Evolutionary conservation across 2,329 filamentous ascomycete genomes (phyloP).

Genomic region (Penicillium sp.): DNA sequence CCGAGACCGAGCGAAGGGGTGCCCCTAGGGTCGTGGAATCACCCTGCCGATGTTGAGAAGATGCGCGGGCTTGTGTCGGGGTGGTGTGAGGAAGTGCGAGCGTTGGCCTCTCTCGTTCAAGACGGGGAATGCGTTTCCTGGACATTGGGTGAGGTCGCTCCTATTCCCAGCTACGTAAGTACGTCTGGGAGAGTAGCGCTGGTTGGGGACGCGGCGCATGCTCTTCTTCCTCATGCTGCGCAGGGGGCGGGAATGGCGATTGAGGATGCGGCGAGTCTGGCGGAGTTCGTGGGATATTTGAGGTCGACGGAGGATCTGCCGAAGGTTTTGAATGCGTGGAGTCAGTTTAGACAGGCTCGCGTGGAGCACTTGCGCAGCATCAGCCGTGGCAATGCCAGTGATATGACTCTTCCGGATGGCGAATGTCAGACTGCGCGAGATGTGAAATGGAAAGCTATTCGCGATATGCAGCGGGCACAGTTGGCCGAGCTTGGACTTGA

Average conservation of each 20-base stretch:
- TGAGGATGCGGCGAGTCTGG: neutral
- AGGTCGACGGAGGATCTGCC: neutral
- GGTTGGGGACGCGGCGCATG: neutral
- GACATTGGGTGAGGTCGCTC: neutral
- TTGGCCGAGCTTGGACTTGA: neutral
- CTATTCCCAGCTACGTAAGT: neutral
- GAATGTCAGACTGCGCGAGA: neutral
- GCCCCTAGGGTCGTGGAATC: neutral
- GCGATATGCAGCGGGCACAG: neutral
- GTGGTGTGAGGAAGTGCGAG: neutral
- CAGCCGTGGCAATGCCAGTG: neutral
- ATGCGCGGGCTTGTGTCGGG: neutral
- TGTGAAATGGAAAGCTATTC: neutral
- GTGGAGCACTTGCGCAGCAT: neutral
- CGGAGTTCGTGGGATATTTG: neutral
- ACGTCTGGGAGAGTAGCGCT: neutral
- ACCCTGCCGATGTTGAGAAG: neutral
- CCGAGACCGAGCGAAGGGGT: neutral
- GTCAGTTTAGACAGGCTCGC: neutral
- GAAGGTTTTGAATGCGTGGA: neutral
- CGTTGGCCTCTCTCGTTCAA: neutral
- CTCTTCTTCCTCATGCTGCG: neutral
- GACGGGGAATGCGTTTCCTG: neutral
- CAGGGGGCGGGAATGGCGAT: neutral
- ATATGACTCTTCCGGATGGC: neutral